Evolutionary conservation across 305 asterid genomes (phyloP).

Genomic region (Rubia tinctorum): DNA sequence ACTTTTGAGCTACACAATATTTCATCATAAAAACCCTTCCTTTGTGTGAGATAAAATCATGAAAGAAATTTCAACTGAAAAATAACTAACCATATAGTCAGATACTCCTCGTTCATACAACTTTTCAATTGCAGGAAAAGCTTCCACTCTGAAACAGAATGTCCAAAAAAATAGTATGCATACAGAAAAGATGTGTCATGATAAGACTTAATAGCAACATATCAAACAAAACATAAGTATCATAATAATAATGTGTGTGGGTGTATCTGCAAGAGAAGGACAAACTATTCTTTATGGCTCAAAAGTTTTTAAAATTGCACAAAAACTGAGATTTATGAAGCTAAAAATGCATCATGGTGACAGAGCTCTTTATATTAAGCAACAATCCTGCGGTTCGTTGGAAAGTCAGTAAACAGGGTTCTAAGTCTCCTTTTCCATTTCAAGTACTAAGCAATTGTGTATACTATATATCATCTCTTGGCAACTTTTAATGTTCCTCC

Average conservation of each 20-base stretch:
- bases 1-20: too few relatives aligned
- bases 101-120: conserved; percentile 80
- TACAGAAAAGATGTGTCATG: not conserved
- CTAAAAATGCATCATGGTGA: not conserved
- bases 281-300: not conserved
- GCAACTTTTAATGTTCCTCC: not conserved
- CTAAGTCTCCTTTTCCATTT: not conserved
- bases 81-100: conserved; percentile 78
- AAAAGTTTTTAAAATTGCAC: not conserved
- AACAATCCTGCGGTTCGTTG: not conserved
- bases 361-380: not conserved
- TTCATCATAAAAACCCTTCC: not conserved
- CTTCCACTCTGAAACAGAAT: conserved; percentile 65
- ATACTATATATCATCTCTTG: not conserved
- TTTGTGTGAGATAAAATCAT: not conserved
- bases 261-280: not conserved
- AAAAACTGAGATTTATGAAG: conserved; percentile 4
- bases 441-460: not conserved
- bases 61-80: conserved; percentile 6
- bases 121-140: conserved; percentile 53
- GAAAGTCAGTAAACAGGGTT: not conserved
- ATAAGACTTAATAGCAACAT: not conserved
- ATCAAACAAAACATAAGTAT: not conserved
- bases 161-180: not conserved
- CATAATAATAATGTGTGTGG: not conserved